Percentiles rank a stretch among this genome's conserved stretches.
Conservation (phyloP, 805 yeast species). For the Metschnikowia borealis region DNA sequence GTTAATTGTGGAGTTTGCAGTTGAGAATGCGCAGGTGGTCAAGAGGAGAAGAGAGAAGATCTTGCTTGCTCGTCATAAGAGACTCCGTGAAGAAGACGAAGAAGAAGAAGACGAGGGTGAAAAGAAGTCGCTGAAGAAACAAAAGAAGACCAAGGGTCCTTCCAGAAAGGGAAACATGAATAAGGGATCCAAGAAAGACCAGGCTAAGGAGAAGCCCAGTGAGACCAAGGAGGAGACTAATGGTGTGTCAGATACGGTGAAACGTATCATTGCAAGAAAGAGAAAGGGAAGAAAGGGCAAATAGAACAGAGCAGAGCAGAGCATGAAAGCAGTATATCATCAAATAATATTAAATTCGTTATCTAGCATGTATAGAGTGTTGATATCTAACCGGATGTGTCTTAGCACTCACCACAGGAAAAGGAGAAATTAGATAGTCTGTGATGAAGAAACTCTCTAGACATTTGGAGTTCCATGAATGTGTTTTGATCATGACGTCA, state of each 20-base stretch:
- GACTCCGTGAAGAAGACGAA: constrained; percentile 24
- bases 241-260: constrained; percentile 51
- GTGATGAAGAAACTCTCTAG: constrained; percentile 1
- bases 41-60: constrained; percentile 80
- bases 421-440: not conserved
- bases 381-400: not conserved
- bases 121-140: constrained; percentile 19
- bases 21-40: constrained; percentile 91
- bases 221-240: constrained; percentile 19
- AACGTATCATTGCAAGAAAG: constrained; percentile 62
- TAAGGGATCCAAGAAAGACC: constrained; percentile 26
- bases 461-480: not conserved
- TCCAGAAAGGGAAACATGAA: constrained; percentile 43
- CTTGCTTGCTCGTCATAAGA: constrained; percentile 31
- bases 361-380: not conserved
- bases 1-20: constrained; percentile 89
- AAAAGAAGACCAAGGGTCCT: constrained; percentile 24
- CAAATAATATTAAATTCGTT: constrained; percentile 5
- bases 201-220: constrained; percentile 15
- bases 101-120: constrained; percentile 10
- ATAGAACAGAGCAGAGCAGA: constrained; percentile 5
- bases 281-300: constrained; percentile 60
- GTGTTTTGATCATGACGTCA: not conserved
- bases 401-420: not conserved
- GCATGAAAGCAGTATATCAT: not conserved